Conservation (phyloP, 164 flowering plant genomes). For the Liriodendron chinense region DNA sequence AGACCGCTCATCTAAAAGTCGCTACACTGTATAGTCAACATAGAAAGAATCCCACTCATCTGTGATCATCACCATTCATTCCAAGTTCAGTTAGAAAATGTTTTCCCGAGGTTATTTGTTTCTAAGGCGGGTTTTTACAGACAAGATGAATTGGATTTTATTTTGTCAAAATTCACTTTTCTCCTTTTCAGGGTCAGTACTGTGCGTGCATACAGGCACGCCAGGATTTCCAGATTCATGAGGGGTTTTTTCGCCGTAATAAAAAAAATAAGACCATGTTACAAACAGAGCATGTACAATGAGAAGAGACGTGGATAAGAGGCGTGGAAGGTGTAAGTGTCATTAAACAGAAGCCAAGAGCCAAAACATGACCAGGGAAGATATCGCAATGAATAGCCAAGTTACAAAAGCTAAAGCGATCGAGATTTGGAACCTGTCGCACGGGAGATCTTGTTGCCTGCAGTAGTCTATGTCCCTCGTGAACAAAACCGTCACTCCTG, state of each 20-base stretch:
- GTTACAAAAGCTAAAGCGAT: constrained; percentile 65
- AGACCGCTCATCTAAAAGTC: no score
- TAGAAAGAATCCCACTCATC: no score
- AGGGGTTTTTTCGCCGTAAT: not conserved
- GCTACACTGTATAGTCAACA: no score
- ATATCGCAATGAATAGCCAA: constrained; percentile 61
- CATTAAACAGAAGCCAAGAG: constrained; percentile 57
- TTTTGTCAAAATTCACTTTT: not conserved
- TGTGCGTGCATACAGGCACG: not conserved
- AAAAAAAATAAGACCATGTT: not conserved
- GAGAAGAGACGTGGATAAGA: not conserved
- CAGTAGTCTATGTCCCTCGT: constrained; percentile 62
- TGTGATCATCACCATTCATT: no score
- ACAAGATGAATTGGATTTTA: no score
- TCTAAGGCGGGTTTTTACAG: no score
- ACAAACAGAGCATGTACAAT: not conserved
- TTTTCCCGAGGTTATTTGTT: no score
- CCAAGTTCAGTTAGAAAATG: no score
- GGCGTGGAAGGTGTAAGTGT: not conserved
- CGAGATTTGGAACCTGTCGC: constrained; percentile 59
- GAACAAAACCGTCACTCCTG: constrained; percentile 72
- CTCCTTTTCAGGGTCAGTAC: not conserved
- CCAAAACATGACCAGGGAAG: constrained; percentile 87
- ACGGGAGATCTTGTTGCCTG: constrained; percentile 31
- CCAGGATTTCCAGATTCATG: not conserved